Percentiles rank a stretch among this genome's conserved stretches.
These are phyloP conservation scores for Pachysolen tannophilus DNA, from an alignment of 805 yeast genomes.

Conservation along the genomic window DNA sequence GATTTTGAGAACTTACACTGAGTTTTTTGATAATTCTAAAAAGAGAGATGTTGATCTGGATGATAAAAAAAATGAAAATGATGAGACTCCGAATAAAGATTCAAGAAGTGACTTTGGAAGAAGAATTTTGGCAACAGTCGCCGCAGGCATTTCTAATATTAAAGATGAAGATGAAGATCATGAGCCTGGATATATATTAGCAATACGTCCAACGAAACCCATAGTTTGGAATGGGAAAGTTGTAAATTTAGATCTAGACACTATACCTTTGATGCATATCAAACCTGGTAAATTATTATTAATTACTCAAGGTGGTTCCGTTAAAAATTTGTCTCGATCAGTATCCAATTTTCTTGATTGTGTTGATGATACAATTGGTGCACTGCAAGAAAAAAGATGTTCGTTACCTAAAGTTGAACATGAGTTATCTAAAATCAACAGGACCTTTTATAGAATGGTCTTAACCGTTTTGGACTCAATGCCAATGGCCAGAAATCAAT, in stretches of 20 bases:
- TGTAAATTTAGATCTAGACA: conserved; percentile 41
- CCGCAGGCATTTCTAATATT: conserved; percentile 12
- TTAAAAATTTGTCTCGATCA: conserved; percentile 43
- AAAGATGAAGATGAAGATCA: conserved; percentile 17
- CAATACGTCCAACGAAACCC: conserved; percentile 74
- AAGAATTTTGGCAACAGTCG: conserved; percentile 6
- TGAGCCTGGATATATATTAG: conserved; percentile 54
- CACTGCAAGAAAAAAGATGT: conserved; percentile 55
- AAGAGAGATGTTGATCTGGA: conserved; percentile 19
- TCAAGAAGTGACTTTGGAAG: conserved; percentile 4
- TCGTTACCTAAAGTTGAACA: conserved; percentile 66
- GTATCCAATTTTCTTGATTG: conserved; percentile 49
- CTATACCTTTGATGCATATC: conserved; percentile 46
- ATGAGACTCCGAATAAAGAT: conserved; percentile 9
- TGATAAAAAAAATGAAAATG: conserved; percentile 19
- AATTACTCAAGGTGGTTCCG: conserved; percentile 62
- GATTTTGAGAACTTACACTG: conserved; percentile 20
- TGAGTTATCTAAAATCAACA: conserved; percentile 60
- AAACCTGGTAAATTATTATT: conserved; percentile 60
- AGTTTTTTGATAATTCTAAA: conserved; percentile 11
- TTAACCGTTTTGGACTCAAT: conserved; percentile 57
- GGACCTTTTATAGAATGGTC: conserved; percentile 60
- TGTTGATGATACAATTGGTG: conserved; percentile 44
- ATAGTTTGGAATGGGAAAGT: conserved; percentile 87
- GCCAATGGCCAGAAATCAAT: conserved; percentile 41